phyloP scores from a whole-genome alignment of 2,329 filamentous ascomycete species.

The Xylaria sp. region DNA sequence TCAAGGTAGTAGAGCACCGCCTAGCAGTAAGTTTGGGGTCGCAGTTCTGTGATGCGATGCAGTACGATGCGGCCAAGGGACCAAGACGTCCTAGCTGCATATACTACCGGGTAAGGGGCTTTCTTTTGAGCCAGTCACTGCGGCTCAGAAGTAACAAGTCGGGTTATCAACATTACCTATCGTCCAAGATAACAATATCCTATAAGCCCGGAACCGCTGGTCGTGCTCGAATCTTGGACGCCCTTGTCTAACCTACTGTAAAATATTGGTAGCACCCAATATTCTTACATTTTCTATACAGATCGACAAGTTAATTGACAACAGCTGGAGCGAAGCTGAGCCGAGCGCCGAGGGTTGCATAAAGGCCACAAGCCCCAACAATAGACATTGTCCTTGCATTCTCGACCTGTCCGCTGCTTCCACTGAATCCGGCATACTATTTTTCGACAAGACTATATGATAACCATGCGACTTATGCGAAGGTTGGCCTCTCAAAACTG shows the following conservation, averaged over 20 bases:
- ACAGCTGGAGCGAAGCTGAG: conserved; percentile 21
- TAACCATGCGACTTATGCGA: not conserved
- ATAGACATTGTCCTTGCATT: conserved; percentile 23
- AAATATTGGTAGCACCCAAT: conserved; percentile 1
- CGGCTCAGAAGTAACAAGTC: conserved; percentile 15
- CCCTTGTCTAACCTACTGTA: not conserved
- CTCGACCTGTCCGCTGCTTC: not conserved
- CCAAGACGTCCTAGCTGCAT: conserved; percentile 6
- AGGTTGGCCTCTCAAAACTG: too few relatives aligned
- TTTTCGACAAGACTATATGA: not conserved
- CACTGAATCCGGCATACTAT: conserved; percentile 6
- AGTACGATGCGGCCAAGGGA: conserved; percentile 10
- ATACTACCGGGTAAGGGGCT: not conserved
- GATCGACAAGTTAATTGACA: conserved; percentile 11
- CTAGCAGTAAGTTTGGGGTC: not conserved
- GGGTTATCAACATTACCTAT: not conserved
- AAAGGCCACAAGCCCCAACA: conserved; percentile 25
- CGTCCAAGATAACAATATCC: not conserved
- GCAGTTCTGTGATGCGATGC: conserved; percentile 19
- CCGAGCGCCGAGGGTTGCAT: conserved; percentile 44
- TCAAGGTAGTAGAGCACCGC: not conserved
- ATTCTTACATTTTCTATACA: conserved; percentile 4
- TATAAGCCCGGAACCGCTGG: not conserved
- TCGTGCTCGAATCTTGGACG: conserved; percentile 4
- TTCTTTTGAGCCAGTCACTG: conserved; percentile 4